Percentiles rank a stretch among this genome's conserved stretches.
These are phyloP conservation scores for Conidiobolus coronatus DNA, from an alignment of 371 early-diverging fungal species.

Conservation along the genomic window DNA sequence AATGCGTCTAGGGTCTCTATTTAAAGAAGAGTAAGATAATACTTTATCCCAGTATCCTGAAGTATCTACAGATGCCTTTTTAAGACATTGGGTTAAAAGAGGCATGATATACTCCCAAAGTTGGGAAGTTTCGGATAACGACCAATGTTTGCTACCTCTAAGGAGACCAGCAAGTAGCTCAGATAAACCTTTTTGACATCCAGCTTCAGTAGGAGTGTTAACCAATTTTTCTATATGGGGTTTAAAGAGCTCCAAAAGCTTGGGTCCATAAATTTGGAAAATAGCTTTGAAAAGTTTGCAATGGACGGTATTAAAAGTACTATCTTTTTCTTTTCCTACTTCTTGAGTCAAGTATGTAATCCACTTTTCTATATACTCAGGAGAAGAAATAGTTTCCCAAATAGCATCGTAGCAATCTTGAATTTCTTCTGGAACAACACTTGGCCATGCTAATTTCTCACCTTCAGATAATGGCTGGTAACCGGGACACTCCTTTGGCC, in stretches of 20 bases:
- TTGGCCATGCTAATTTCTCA: no score
- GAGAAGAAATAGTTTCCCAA: no score
- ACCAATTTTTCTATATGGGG: constrained; percentile 21
- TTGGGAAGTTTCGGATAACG: constrained; percentile 9
- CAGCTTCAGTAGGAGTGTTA: constrained; percentile 29
- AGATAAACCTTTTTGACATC: constrained; percentile 50
- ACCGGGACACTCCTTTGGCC: constrained; percentile 30
- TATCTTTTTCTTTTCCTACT: constrained; percentile 22
- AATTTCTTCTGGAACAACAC: no score
- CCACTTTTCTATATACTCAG: constrained; percentile 5
- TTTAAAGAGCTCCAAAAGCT: constrained; percentile 22
- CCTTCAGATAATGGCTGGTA: constrained; percentile 14
- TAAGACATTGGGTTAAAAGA: constrained; percentile 20
- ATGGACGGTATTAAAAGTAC: constrained; percentile 25
- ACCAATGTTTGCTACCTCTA: constrained; percentile 74
- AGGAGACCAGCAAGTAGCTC: constrained; percentile 60
- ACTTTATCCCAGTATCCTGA: constrained; percentile 42
- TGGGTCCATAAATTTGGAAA: constrained; percentile 36
- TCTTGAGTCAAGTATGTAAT: constrained; percentile 34
- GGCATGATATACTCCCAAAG: constrained; percentile 44
- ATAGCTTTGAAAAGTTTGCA: constrained; percentile 36
- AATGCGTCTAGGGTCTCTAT: constrained; percentile 51
- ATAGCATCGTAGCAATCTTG: no score
- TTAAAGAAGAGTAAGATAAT: no score
- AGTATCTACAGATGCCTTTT: constrained; percentile 33